A percentile compares a stretch with the other conserved stretches of the same genome.
Conservation (phyloP, 1,284 basidiomycete species). For the Schizophyllum amplum region DNA sequence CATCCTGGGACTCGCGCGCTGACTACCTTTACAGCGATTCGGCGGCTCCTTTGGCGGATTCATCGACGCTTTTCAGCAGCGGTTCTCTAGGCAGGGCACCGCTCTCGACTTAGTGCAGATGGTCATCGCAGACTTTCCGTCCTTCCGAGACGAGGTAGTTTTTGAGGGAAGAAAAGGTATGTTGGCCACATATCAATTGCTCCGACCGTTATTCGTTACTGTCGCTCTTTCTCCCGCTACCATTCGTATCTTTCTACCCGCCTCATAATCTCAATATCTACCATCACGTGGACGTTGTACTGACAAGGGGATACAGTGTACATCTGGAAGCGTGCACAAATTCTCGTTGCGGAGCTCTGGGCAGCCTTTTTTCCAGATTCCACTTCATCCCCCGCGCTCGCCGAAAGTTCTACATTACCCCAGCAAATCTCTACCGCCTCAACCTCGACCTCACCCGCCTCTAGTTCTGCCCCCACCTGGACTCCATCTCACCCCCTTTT, state of each 20-base stretch:
- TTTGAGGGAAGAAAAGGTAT: slow-evolving; percentile 51
- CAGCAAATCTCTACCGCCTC: no score
- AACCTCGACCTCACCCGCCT: neutral
- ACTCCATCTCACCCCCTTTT: slow-evolving; percentile 56
- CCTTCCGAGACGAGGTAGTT: slow-evolving; percentile 63
- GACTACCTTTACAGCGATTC: no score
- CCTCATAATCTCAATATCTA: no score
- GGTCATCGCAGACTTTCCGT: slow-evolving; percentile 63
- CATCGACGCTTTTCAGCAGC: slow-evolving; percentile 49
- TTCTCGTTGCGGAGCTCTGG: slow-evolving; percentile 80
- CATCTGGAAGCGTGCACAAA: slow-evolving; percentile 82
- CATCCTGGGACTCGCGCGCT: no score
- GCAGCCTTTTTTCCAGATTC: slow-evolving; percentile 61
- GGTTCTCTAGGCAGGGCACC: slow-evolving; percentile 44
- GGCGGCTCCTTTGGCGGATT: slow-evolving; percentile 66
- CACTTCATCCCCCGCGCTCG: no score
- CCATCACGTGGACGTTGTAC: no score
- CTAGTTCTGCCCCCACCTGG: slow-evolving; percentile 15
- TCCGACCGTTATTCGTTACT: neutral
- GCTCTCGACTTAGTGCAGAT: slow-evolving; percentile 66
- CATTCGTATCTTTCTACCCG: neutral
- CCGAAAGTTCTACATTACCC: no score
- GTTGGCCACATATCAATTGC: slow-evolving; percentile 8
- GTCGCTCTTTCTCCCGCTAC: neutral
- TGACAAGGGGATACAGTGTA: slow-evolving; percentile 54